Conservation (phyloP, 2,329 filamentous ascomycete genomes). For the Cryoendolithus antarcticus region DNA sequence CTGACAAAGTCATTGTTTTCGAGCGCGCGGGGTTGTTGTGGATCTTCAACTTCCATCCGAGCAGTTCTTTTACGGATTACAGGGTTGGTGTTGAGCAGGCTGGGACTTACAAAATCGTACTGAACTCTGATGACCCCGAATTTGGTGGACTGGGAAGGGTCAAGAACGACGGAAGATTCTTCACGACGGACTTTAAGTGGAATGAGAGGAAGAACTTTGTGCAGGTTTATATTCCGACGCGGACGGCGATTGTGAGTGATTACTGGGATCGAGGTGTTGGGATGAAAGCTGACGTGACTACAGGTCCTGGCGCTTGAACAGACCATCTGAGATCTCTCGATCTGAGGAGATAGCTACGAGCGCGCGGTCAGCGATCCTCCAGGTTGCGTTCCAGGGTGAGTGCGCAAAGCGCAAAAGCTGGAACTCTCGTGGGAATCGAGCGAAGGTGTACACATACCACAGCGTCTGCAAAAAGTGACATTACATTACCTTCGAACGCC, state of each 20-base stretch:
- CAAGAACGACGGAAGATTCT: slow-evolving; percentile 71
- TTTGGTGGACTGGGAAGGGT: slow-evolving; percentile 73
- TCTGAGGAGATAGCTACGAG: too few relatives aligned
- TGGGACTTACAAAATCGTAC: slow-evolving; percentile 75
- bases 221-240: slow-evolving; percentile 77
- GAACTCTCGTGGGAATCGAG: too few relatives aligned
- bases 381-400: too few relatives aligned
- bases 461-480: too few relatives aligned
- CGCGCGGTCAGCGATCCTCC: too few relatives aligned
- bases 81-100: slow-evolving; percentile 73
- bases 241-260: slow-evolving; percentile 71
- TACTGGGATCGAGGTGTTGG: too few relatives aligned
- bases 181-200: slow-evolving; percentile 84
- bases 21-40: slow-evolving; percentile 83
- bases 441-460: too few relatives aligned
- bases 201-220: slow-evolving; percentile 82
- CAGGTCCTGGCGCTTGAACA: not conserved
- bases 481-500: too few relatives aligned
- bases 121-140: slow-evolving; percentile 65
- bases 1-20: slow-evolving; percentile 90
- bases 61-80: slow-evolving; percentile 79
- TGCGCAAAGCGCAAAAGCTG: too few relatives aligned
- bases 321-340: too few relatives aligned
- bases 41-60: slow-evolving; percentile 91
- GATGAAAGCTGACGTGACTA: too few relatives aligned